These are phyloP conservation scores for Aspergillus tubingensis DNA, from an alignment of 2,329 filamentous ascomycete genomes.

Conservation along the genomic window DNA sequence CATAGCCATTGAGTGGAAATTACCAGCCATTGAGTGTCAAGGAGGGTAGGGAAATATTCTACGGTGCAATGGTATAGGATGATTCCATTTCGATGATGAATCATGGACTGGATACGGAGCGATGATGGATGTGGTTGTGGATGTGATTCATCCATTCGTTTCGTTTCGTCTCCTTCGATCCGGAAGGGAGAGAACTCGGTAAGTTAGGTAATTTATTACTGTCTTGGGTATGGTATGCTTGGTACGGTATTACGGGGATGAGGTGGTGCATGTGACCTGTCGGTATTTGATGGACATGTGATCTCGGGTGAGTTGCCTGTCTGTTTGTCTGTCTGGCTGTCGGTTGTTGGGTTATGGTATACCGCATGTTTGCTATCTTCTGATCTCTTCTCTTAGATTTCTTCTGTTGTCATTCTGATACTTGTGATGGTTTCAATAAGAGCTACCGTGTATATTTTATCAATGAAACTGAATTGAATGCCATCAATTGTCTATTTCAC, in stretches of 20 bases:
- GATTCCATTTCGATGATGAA: background rate
- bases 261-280: background rate
- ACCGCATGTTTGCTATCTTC: background rate
- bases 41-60: background rate
- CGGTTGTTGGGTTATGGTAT: background rate
- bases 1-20: too few relatives aligned
- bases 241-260: background rate
- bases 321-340: background rate
- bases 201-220: background rate
- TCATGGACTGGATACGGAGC: background rate
- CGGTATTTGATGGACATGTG: background rate
- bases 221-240: background rate
- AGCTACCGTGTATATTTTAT: too few relatives aligned
- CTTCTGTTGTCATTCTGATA: too few relatives aligned
- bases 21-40: too few relatives aligned
- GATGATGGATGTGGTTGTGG: background rate
- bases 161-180: background rate
- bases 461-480: too few relatives aligned
- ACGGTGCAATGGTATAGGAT: background rate
- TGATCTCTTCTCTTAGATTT: too few relatives aligned
- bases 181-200: background rate
- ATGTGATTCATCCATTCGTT: background rate
- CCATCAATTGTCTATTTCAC: too few relatives aligned
- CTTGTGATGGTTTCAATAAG: too few relatives aligned
- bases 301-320: constrained; percentile 7